Percentiles rank a stretch among this genome's conserved stretches.
phyloP scores from a whole-genome alignment of 1,284 basidiomycete species.

The Ustilago hordei region DNA sequence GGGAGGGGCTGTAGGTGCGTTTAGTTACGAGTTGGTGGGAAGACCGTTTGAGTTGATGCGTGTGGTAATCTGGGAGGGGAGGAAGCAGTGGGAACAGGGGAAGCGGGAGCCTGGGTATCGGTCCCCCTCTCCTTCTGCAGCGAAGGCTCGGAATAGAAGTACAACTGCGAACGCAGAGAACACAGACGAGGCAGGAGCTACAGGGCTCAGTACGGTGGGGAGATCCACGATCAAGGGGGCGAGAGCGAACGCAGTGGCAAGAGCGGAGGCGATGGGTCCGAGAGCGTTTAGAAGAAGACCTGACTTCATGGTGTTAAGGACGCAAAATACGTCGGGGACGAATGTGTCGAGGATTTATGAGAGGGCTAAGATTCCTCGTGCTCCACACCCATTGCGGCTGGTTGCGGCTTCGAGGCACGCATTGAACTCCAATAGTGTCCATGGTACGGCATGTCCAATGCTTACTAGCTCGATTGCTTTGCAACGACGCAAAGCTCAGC shows the following conservation, averaged over 20 bases:
- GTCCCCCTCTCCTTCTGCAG: not conserved
- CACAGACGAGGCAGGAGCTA: constrained; percentile 4
- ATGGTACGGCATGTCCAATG: constrained; percentile 19
- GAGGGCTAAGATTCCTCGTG: constrained; percentile 28
- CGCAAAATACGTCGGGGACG: constrained; percentile 26
- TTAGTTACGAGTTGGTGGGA: constrained; percentile 65
- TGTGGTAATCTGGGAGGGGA: constrained; percentile 67
- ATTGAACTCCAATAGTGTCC: not conserved
- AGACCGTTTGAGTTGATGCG: constrained; percentile 69
- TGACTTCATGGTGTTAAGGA: constrained; percentile 30
- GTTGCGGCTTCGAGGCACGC: not conserved
- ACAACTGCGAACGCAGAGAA: not conserved
- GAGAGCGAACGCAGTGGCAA: constrained; percentile 16
- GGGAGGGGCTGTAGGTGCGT: constrained; percentile 65
- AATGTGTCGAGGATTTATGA: constrained; percentile 28
- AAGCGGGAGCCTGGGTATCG: constrained; percentile 46
- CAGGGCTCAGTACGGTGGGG: constrained; percentile 20
- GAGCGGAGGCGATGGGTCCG: constrained; percentile 13
- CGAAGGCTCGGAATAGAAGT: constrained; percentile 1
- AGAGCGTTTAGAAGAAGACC: constrained; percentile 15
- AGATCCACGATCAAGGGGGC: constrained; percentile 33
- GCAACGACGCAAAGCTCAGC: constrained; percentile 14
- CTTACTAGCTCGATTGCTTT: constrained; percentile 29
- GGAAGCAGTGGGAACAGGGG: constrained; percentile 62
- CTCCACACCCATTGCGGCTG: constrained; percentile 38